Base-by-base conservation (phyloP, 176 grass and related monocot species). In the Zoysia pacifica region DNA sequence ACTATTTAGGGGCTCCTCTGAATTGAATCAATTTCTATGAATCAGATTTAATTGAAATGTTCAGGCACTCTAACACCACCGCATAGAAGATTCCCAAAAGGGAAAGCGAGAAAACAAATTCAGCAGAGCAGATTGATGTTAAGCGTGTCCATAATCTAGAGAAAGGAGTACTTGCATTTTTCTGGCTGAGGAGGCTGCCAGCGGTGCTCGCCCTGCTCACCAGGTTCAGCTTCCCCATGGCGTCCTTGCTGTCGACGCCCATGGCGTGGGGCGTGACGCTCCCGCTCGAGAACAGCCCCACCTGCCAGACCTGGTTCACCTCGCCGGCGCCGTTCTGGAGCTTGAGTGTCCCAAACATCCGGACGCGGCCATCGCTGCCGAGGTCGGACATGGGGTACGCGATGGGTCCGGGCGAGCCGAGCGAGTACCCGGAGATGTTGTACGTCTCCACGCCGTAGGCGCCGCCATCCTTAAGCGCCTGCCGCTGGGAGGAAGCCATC, bases 231-330 rank as follows among this genome's bases (percentile, higher is more conserved):
- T 79, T 88, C 42, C 94, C 94, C 69, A 7, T 79, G 62, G 91
- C 39, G 9, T 39, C 65, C 62, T 2, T 11, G 73, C 78, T 97
- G n/a, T 65, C 94, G 1, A 2, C 0, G 0, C 2, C 16, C 0
- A 87, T 11, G 11, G 1, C 67, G 46, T 97, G 94, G 18, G 3
- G 0, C 5, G 0, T 1, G 36, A 86, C 73, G 45, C 20, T 15
- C 5, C 87, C 91, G 48, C 60, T 35, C 0, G 62, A 52, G 7
- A 82, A 48, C 0, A 73, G 20, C 0, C 81, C 65, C 1, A 91
- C 91, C 82, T 94, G 91, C 94, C 94, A 97, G 14, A 94, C 85
- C 82, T 94, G 91, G 72, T 92, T 97, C 7, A 91, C 46, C 60
- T 36, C 80, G 6, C 72, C 16, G 2, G 76, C 80, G 11, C 85